These are phyloP conservation scores for Cladosporium oxysporum DNA, from an alignment of 2,329 filamentous ascomycete species.

Conservation along the genomic window DNA sequence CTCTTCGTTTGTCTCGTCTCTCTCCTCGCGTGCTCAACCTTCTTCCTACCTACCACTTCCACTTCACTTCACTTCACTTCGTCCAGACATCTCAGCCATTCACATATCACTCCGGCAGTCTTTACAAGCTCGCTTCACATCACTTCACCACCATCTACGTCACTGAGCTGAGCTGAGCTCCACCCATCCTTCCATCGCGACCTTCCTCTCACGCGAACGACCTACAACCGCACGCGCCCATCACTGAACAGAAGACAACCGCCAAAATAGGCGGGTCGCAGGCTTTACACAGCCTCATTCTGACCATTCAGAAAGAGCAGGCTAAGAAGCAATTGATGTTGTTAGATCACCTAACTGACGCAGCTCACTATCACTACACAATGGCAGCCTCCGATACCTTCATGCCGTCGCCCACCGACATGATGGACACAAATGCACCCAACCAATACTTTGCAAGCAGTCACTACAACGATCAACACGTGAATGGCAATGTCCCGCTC, in stretches of 20 bases:
- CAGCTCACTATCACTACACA: slow-evolving; percentile 25
- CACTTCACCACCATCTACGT: slow-evolving; percentile 3
- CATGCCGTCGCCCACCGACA: slow-evolving; percentile 21
- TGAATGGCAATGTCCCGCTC: slow-evolving; percentile 25
- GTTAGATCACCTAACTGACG: slow-evolving; percentile 37
- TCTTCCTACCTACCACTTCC: background rate
- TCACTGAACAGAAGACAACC: slow-evolving; percentile 5
- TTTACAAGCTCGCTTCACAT: background rate
- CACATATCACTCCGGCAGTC: background rate
- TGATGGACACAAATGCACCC: slow-evolving; percentile 30
- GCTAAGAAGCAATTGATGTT: slow-evolving; percentile 35
- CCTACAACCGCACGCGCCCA: background rate
- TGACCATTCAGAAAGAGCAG: slow-evolving; percentile 27
- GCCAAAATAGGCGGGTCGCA: slow-evolving; percentile 33
- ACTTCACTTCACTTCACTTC: slow-evolving; percentile 11
- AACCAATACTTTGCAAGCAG: slow-evolving; percentile 35
- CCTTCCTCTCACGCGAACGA: background rate
- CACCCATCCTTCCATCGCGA: slow-evolving; percentile 1
- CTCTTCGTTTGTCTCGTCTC: background rate
- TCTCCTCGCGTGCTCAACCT: slow-evolving; percentile 1
- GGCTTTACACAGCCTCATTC: slow-evolving; percentile 31
- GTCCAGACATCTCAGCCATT: background rate
- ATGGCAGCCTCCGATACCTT: slow-evolving; percentile 34
- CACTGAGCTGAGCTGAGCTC: background rate
- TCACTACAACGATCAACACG: slow-evolving; percentile 29